Evolutionary conservation across 2,329 filamentous ascomycete species (phyloP).

Genomic region (Allantophomopsis cytisporea): DNA sequence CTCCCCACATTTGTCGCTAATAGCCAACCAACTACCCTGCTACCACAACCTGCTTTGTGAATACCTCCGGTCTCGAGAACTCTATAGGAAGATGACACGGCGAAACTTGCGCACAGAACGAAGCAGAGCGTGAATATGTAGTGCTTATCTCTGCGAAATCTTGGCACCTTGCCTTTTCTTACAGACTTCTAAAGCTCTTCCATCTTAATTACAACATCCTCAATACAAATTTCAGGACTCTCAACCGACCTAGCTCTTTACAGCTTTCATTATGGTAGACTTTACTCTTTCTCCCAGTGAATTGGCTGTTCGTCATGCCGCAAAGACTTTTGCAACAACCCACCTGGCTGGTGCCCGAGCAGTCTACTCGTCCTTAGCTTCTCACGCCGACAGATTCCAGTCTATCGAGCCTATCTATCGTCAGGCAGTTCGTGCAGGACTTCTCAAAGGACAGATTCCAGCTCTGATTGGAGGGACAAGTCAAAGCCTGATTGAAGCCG

Average conservation of each 20-base stretch:
- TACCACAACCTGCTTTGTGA: too few species aligned
- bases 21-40: too few species aligned
- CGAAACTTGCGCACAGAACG: too few species aligned
- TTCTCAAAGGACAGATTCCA: conserved; percentile 33
- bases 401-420: conserved; percentile 31
- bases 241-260: neutral
- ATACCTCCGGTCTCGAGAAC: too few species aligned
- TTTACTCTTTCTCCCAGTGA: conserved; percentile 17
- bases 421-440: conserved; percentile 25
- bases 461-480: conserved; percentile 27
- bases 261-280: conserved; percentile 12
- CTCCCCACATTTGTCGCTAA: too few species aligned
- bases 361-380: conserved; percentile 12
- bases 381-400: conserved; percentile 26
- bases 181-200: too few species aligned
- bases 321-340: conserved; percentile 12
- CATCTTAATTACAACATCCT: too few species aligned
- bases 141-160: too few species aligned
- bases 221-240: neutral
- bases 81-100: too few species aligned
- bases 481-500: conserved; percentile 29
- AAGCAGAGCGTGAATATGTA: too few species aligned
- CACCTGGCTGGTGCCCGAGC: conserved; percentile 12
- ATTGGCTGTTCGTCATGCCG: conserved; percentile 13
- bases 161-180: too few species aligned